phyloP scores from a whole-genome alignment of 768 basidiomycete genomes.

The Erythrobasidium yunnanense region DNA sequence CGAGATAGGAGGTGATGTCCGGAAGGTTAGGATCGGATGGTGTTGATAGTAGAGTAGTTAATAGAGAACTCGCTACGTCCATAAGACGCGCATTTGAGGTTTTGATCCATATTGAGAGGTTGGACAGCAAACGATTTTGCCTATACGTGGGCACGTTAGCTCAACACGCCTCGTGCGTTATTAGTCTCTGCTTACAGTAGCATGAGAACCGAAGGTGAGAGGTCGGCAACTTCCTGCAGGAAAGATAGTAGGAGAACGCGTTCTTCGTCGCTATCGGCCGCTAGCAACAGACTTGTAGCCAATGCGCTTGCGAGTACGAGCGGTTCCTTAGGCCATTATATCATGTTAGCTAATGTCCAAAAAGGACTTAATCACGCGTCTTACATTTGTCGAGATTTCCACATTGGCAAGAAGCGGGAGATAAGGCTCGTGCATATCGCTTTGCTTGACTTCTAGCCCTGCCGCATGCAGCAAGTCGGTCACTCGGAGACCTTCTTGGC shows the following conservation, averaged over 20 bases:
- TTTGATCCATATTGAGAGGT: background rate
- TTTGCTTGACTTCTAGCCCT: no score
- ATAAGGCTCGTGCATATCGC: no score
- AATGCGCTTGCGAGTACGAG: slow-evolving; percentile 10
- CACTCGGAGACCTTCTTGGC: no score
- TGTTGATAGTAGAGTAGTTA: background rate
- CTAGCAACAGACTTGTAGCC: slow-evolving; percentile 5
- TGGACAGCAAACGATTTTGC: background rate
- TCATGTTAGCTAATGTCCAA: no score
- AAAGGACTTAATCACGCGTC: no score
- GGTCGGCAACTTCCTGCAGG: slow-evolving; percentile 11
- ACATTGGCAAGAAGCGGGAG: no score
- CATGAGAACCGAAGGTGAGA: slow-evolving; percentile 7
- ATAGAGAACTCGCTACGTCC: background rate
- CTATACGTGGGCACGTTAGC: background rate
- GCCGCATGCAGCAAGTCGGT: no score
- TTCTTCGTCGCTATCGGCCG: background rate
- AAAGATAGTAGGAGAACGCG: background rate
- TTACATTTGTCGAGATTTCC: no score
- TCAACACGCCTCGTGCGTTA: no score
- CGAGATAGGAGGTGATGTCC: slow-evolving; percentile 14
- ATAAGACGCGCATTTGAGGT: background rate
- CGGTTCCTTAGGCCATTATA: background rate
- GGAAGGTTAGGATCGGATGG: background rate
- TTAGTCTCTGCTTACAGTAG: slow-evolving; percentile 18